Conservation (phyloP, 345 rosid genomes). For the Linum usitatissimum region DNA sequence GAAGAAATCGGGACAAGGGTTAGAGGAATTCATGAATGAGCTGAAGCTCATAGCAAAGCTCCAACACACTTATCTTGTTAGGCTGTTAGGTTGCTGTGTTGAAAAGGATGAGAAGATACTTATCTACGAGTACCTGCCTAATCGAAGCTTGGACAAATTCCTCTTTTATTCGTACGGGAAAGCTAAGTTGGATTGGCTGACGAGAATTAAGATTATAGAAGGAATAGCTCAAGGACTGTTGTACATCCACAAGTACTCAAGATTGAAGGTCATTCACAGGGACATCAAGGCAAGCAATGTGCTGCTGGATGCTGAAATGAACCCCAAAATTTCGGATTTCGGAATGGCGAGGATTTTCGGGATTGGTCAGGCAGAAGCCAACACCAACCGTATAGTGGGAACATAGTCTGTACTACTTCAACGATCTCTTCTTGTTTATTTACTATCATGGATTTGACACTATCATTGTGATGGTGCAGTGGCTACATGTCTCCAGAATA, state of each 20-base stretch:
- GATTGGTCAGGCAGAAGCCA: not conserved
- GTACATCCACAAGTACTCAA: not conserved
- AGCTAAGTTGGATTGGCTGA: not conserved
- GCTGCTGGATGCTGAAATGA: not conserved
- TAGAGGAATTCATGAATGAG: slow-evolving; percentile 4
- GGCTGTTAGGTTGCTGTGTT: not conserved
- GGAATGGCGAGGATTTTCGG: slow-evolving; percentile 1
- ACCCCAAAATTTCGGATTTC: not conserved
- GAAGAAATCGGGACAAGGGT: slow-evolving; percentile 1
- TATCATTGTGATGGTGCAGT: not conserved
- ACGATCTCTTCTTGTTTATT: not conserved
- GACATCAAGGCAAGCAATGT: slow-evolving; percentile 1
- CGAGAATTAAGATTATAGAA: not conserved
- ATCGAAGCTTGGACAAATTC: not conserved
- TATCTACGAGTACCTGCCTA: not conserved
- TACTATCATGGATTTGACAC: not conserved
- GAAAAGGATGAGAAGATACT: not conserved
- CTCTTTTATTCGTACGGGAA: not conserved
- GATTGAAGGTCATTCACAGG: slow-evolving; percentile 1
- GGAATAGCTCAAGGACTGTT: not conserved
- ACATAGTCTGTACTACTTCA: not conserved
- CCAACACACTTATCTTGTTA: not conserved
- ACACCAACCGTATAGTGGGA: not conserved
- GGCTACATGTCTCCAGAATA: slow-evolving; percentile 5
- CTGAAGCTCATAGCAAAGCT: not conserved